These are phyloP conservation scores for Calocera cornea DNA, from an alignment of 768 basidiomycete genomes.

Conservation along the genomic window DNA sequence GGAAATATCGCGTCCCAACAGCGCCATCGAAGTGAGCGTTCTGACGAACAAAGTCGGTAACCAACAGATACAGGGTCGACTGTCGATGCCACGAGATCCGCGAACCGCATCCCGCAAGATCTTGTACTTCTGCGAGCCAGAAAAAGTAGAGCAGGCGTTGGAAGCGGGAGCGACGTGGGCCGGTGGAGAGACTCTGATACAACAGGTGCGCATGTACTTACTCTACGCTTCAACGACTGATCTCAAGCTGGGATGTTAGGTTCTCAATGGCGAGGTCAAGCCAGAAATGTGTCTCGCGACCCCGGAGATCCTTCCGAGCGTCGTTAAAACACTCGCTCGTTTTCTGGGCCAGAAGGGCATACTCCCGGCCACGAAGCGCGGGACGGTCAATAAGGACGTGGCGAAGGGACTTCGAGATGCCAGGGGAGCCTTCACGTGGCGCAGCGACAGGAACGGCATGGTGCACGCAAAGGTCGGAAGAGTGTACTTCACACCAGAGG, in stretches of 20 bases:
- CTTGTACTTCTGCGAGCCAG: slow-evolving; percentile 86
- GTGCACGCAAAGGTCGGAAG: slow-evolving; percentile 72
- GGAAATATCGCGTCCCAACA: slow-evolving; percentile 60
- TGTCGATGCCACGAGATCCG: slow-evolving; percentile 63
- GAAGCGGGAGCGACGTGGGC: slow-evolving; percentile 81
- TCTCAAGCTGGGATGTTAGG: slow-evolving; percentile 29
- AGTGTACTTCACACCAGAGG: slow-evolving; percentile 61
- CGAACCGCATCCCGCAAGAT: slow-evolving; percentile 56
- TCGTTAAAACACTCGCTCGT: slow-evolving; percentile 69
- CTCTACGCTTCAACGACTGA: not conserved
- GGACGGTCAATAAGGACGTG: slow-evolving; percentile 86
- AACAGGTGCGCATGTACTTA: slow-evolving; percentile 47
- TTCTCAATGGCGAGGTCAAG: slow-evolving; percentile 56
- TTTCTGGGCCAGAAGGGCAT: slow-evolving; percentile 75
- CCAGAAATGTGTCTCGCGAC: slow-evolving; percentile 80
- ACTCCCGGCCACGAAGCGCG: slow-evolving; percentile 89
- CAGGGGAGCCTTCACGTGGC: slow-evolving; percentile 81
- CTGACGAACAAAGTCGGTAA: too few species aligned
- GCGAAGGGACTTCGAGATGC: slow-evolving; percentile 66
- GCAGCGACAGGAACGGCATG: slow-evolving; percentile 72
- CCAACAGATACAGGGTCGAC: slow-evolving; percentile 87
- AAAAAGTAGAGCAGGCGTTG: slow-evolving; percentile 67
- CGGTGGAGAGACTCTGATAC: slow-evolving; percentile 78
- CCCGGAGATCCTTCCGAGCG: slow-evolving; percentile 58
- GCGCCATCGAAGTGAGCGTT: slow-evolving; percentile 71